Base-by-base conservation (phyloP, 805 yeast species). In the Schwanniomyces vanrijiae region DNA sequence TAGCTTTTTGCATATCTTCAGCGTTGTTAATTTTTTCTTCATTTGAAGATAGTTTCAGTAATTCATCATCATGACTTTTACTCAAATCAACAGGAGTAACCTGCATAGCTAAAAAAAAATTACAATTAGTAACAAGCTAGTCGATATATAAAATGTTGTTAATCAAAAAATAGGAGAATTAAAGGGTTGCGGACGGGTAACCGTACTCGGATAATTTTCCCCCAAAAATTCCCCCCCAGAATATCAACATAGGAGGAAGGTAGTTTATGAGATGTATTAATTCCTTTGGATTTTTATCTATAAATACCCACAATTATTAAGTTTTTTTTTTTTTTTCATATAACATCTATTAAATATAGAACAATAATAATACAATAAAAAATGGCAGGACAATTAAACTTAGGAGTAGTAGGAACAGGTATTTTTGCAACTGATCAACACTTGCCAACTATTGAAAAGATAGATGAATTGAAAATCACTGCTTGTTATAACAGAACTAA, bases 341-440 rank as follows among this genome's bases (percentile, higher is more conserved):
- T 14, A 14, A 2, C 2, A 31, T 16, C 4, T 16, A 9, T 31
- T 14, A n/a, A 6, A n/a, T 18, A 37, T 16, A 13, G 28, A 22
- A 5, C 3, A n/a, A 22, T 22, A 6, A 16, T 11, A 40, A 16
- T 8, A 26, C 4, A 37, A 20, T 3, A 5, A 37, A 28, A 40
- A 11, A 43, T 43, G 46, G 25, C 46, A 22, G 41, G 29, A 22
- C 34, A 22, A 37, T 66, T 80, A 40, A 84, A 80, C 61, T 80
- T 84, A 43, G 90, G 87, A 44, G 71, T 86, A 40, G 78, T 86
- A 47, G 94, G 94, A 46, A 87, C 94, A 3, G 94, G 94, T 56
- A 88, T 92, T 59, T 92, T 92, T 63, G 97, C 98, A 51, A 80
- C 81, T 24, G 88, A 86, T 52, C 75, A 80, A 46, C 98, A 92